A percentile compares a stretch with the other conserved stretches of the same genome.
Evolutionary conservation across 495 filamentous ascomycete species (phyloP).

Genomic region (Penicillium tannophilum): DNA sequence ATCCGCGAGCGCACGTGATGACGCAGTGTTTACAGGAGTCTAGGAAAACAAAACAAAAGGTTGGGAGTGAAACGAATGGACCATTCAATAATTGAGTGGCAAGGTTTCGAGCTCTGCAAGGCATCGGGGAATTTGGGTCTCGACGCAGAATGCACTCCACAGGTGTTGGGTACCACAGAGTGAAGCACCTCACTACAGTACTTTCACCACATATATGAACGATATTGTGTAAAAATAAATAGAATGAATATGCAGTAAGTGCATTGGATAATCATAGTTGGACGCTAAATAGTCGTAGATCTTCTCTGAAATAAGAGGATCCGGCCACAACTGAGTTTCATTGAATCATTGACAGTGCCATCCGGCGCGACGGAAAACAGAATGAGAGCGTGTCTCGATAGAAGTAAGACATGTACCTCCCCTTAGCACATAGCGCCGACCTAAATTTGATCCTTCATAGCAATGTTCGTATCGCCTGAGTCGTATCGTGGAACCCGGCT

Average conservation of each 20-base stretch:
- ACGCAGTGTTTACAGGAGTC: slow-evolving; percentile 7
- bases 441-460: slow-evolving; percentile 15
- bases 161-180: neutral
- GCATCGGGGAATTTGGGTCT: neutral
- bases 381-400: neutral
- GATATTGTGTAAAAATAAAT: too few species aligned
- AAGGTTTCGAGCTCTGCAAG: neutral
- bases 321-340: neutral
- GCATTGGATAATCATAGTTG: neutral
- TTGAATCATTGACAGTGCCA: slow-evolving; percentile 2
- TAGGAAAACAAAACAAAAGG: slow-evolving; percentile 1
- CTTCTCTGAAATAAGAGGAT: neutral
- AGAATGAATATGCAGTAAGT: neutral
- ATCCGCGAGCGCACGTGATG: slow-evolving; percentile 27
- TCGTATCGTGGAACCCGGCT: slow-evolving; percentile 15
- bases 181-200: neutral
- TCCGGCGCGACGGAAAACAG: neutral
- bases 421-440: slow-evolving; percentile 18
- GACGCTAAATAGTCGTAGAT: neutral
- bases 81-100: neutral
- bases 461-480: slow-evolving; percentile 22
- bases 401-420: slow-evolving; percentile 1
- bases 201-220: too few species aligned
- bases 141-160: neutral
- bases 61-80: neutral